These are phyloP conservation scores for Entoloma clypeatum DNA, from an alignment of 1,284 basidiomycete genomes.

Conservation along the genomic window DNA sequence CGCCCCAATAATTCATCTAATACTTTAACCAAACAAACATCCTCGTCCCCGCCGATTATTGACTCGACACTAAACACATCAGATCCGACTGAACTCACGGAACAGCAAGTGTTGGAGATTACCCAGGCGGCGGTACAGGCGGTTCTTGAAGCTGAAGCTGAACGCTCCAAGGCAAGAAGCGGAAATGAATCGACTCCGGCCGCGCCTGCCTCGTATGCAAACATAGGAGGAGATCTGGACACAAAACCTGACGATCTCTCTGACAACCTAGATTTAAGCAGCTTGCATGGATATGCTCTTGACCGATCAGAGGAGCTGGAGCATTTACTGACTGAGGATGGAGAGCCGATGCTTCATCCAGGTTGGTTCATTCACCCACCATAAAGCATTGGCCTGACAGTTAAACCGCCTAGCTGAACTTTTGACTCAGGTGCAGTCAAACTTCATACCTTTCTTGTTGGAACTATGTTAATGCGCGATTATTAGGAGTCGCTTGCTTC, in stretches of 20 bases:
- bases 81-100: constrained; percentile 18
- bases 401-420: constrained; percentile 51
- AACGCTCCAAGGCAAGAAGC: constrained; percentile 15
- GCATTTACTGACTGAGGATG: constrained; percentile 56
- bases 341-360: constrained; percentile 63
- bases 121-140: constrained; percentile 36
- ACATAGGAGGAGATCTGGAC: constrained; percentile 9
- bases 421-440: constrained; percentile 51
- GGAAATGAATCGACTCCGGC: constrained; percentile 5
- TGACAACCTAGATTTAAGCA: constrained; percentile 12
- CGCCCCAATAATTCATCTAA: constrained; percentile 2
- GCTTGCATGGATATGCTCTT: constrained; percentile 27
- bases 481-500: constrained; percentile 58
- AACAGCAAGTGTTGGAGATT: constrained; percentile 28
- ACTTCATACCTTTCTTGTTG: constrained; percentile 5
- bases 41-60: constrained; percentile 16
- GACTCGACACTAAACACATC: constrained; percentile 21
- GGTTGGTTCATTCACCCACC: constrained; percentile 34
- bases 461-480: constrained; percentile 8
- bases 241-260: constrained; percentile 14
- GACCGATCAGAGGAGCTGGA: constrained; percentile 40
- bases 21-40: constrained; percentile 6
- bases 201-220: constrained; percentile 2
- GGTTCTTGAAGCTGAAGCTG: constrained; percentile 28
- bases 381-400: constrained; percentile 8